Evolutionary conservation across 768 basidiomycete genomes (phyloP), one percentile per base, ranked within the genome.

Genomic region (Terana coerulea): DNA sequence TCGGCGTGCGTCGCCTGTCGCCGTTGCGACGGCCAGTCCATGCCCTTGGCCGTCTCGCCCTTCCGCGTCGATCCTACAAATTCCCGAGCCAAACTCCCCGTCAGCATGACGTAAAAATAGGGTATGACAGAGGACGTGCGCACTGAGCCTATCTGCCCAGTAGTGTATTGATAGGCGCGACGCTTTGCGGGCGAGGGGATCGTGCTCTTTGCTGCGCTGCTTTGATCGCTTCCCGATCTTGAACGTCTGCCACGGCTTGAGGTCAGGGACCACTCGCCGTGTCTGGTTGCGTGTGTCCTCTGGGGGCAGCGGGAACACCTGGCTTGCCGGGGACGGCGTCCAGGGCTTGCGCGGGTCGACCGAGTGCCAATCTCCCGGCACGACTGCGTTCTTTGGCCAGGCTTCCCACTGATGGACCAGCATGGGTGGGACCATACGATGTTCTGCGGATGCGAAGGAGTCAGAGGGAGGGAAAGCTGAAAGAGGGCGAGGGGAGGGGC

Each of bases 1-100:
- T 78, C 79, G 4, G 63, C 57, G 1, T 66, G 61, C 10, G 66
- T 59, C 21, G 67, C 42, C n/a, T 41, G 33, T 19, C 47, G 19
- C 34, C 25, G 35, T 25, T 6, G 35, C 3, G 15, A 17, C 8
- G 24, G 9, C 43, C 10, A n/a, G 33, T 28, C 10, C 41, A 29
- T 14, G 41, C 41, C 25, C 15, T 35, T 26, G 14, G 28, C 47
- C 34, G 47, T 22, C 17, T 40, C 36, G 2, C 48, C n/a, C n/a
- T 15, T 9, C 33, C 34, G 26, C 34, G 34, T 26, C 14, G 9
- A 24, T 40, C 36, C 17, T 33, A 14, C 39, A 14, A n/a, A n/a
- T n/a, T n/a, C n/a, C n/a, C n/a, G n/a, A n/a, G 11, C 12, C 36
- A 12, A 22, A 34, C 12, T 42, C 25, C 25, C 53, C 51, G 22